These are phyloP conservation scores for Alloteropsis semialata DNA, from an alignment of 176 grass and related monocot genomes.

Conservation along the genomic window DNA sequence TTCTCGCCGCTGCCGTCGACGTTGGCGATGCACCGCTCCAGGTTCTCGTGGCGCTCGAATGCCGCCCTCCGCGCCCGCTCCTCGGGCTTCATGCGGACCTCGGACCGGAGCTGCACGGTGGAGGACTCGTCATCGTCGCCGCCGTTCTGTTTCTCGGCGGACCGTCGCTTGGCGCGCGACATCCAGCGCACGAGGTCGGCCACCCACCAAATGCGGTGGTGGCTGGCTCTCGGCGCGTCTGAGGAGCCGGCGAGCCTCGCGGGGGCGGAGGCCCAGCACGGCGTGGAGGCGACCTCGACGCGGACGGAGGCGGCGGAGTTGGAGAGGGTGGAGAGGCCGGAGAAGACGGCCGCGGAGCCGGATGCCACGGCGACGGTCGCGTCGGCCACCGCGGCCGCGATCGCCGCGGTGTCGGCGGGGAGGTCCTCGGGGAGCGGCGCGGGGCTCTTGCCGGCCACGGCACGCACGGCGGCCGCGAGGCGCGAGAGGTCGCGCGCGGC, in stretches of 20 bases:
- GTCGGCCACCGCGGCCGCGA: slow-evolving; percentile 19
- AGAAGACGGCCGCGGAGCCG: slow-evolving; percentile 48
- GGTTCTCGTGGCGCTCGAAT: slow-evolving; percentile 37
- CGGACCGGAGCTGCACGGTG: slow-evolving; percentile 25
- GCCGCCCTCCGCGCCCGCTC: slow-evolving; percentile 35
- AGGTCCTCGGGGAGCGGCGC: not conserved
- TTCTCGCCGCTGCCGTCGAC: slow-evolving; percentile 53
- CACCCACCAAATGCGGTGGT: slow-evolving; percentile 54
- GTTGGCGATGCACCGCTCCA: slow-evolving; percentile 55
- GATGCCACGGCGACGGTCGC: slow-evolving; percentile 19
- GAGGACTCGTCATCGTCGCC: not conserved
- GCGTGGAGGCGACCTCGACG: slow-evolving; percentile 28
- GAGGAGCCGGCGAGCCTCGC: not conserved
- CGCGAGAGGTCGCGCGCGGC: slow-evolving; percentile 24
- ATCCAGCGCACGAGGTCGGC: slow-evolving; percentile 64
- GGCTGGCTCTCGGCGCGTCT: not conserved
- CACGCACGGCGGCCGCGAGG: slow-evolving; percentile 29
- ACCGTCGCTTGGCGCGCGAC: slow-evolving; percentile 54
- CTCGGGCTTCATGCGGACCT: slow-evolving; percentile 33
- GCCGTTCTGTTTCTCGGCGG: slow-evolving; percentile 22
- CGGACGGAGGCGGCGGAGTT: slow-evolving; percentile 31
- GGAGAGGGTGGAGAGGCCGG: slow-evolving; percentile 32
- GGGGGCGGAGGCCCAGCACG: slow-evolving; percentile 30
- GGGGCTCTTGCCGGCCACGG: not conserved
- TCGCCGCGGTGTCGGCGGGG: slow-evolving; percentile 12